A percentile compares a stretch with the other conserved stretches of the same genome.
These are phyloP conservation scores for Eruca vesicaria DNA, from an alignment of 441 rosid genomes.

Conservation along the genomic window DNA sequence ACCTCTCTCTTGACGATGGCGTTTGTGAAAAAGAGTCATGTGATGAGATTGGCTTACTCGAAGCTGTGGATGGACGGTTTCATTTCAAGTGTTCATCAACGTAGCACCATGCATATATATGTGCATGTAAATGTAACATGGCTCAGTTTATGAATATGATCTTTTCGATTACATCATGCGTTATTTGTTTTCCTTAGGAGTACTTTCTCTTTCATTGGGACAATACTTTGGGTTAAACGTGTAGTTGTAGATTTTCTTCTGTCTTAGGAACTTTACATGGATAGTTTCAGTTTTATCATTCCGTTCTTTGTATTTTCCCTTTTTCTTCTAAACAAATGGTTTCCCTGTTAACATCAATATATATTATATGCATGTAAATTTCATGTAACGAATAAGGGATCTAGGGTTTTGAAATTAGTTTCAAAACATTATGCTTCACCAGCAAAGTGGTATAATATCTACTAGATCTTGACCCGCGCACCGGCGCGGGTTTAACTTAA, in stretches of 20 bases:
- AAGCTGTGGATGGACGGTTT: constrained; percentile 54
- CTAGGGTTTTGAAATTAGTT: background rate
- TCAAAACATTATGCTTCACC: background rate
- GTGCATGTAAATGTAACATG: constrained; percentile 22
- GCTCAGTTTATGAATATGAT: constrained; percentile 16
- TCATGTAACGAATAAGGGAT: background rate
- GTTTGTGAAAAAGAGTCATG: constrained; percentile 36
- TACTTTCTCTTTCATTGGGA: constrained; percentile 23
- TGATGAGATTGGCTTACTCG: constrained; percentile 54
- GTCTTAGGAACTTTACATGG: constrained; percentile 25
- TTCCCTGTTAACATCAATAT: background rate
- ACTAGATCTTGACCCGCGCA: background rate
- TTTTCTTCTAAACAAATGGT: background rate
- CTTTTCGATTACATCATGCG: constrained; percentile 9
- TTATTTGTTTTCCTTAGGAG: background rate
- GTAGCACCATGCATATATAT: constrained; percentile 10
- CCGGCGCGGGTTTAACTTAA: too few relatives aligned
- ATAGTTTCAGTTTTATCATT: background rate
- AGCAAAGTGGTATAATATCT: background rate
- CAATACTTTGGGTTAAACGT: constrained; percentile 28
- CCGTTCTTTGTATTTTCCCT: background rate
- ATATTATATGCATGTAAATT: background rate
- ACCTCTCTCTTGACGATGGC: constrained; percentile 48
- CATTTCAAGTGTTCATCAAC: constrained; percentile 38
- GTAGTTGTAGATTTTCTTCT: constrained; percentile 19